Evolutionary conservation across 495 filamentous ascomycete species (phyloP).

Genomic region (Lasiosphaeria hispida): DNA sequence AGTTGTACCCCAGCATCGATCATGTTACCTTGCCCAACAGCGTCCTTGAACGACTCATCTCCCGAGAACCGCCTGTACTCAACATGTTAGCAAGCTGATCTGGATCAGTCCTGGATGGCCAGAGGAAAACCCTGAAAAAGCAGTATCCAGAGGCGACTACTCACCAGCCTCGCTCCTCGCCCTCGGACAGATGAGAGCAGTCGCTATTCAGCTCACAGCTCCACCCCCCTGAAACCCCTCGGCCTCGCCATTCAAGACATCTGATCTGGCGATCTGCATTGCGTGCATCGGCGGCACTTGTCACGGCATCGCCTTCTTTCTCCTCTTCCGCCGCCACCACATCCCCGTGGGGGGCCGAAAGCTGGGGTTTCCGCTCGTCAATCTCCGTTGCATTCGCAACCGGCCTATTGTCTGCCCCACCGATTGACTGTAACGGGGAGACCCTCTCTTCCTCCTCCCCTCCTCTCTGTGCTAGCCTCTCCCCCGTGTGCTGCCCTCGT

Average conservation of each 20-base stretch:
- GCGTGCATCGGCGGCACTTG: slow-evolving; percentile 24
- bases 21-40: slow-evolving; percentile 10
- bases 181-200: slow-evolving; percentile 68
- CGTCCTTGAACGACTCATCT: slow-evolving; percentile 62
- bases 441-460: no score
- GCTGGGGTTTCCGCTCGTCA: no score
- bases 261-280: slow-evolving; percentile 30
- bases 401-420: no score
- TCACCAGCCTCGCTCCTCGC: slow-evolving; percentile 88
- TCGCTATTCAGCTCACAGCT: slow-evolving; percentile 74
- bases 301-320: no score
- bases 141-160: slow-evolving; percentile 32
- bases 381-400: no score
- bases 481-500: background rate
- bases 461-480: background rate
- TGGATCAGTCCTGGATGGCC: slow-evolving; percentile 7
- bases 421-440: no score
- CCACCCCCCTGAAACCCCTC: slow-evolving; percentile 81
- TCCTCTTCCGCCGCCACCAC: no score
- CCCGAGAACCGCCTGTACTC: slow-evolving; percentile 66
- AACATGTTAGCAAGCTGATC: background rate
- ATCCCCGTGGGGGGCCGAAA: no score
- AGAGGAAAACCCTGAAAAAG: background rate
- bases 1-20: slow-evolving; percentile 33
- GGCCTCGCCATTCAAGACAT: slow-evolving; percentile 55